Evolutionary conservation across 345 rosid genomes (phyloP), one percentile per base, ranked within the genome.

Genomic region (Jatropha curcas): DNA sequence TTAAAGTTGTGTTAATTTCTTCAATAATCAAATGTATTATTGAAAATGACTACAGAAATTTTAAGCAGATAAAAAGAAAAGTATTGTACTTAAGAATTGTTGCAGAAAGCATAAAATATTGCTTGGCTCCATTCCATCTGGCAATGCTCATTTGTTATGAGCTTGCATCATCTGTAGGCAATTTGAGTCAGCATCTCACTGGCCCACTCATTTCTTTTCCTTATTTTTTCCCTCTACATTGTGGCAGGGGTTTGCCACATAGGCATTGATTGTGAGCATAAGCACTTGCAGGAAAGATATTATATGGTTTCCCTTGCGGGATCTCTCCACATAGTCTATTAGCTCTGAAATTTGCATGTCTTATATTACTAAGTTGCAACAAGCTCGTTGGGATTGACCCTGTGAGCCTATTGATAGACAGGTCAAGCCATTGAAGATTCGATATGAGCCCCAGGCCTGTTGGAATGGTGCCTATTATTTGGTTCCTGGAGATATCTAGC

Each of bases 181-280:
- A 64, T 73, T 41, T 46, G 80, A 86, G 97, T 87, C 92, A 85
- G 97, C 93, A 72, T 83, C 76, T 82, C 71, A 84, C 90, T 92
- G 98, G 77, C 90, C 79, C 79, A 20, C 39, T n/a, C n/a, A n/a
- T n/a, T n/a, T n/a, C n/a, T 22, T 59, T 34, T 57, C 77, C 79
- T 71, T 79, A 63, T 60, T 67, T 77, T 79, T 64, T 77, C 63
- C 65, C 82, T 79, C 82, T 84, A 72, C 98, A 92, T 48, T 93
- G 89, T 67, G 91, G 92, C 78, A 94, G 41, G 5, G 98, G 98
- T 67, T 87, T 90, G 74, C 97, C 98, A 62, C 98, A 94, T 73
- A 94, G 80, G 88, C 98, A 94, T 41, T 89, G 85, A 75, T 92
- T 94, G 70, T 94, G 97, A 56, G 88, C 90, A 85, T 92, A 94